These are phyloP conservation scores for Linnemannia exigua DNA, from an alignment of 192 early-diverging fungal species.

Conservation along the genomic window DNA sequence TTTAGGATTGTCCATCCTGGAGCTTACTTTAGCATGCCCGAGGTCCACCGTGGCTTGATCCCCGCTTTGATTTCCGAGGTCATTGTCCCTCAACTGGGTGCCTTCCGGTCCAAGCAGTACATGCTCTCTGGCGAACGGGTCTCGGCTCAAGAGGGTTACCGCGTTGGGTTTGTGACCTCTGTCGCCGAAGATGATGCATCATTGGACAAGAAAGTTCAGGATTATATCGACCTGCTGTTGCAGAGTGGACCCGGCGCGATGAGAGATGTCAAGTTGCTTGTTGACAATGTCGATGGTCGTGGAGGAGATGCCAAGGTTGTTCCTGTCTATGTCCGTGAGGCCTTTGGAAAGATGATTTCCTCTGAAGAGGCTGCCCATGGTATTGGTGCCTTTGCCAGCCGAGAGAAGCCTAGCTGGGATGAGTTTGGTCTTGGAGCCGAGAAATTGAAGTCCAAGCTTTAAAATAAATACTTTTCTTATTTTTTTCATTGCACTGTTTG, in stretches of 20 bases:
- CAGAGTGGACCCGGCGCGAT: conserved; percentile 66
- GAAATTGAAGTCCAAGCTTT: conserved; percentile 47
- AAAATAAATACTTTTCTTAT: neutral
- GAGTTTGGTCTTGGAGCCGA: conserved; percentile 49
- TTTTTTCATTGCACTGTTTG: neutral
- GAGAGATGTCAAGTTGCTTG: conserved; percentile 65
- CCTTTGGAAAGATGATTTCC: conserved; percentile 70
- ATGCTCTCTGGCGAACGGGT: conserved; percentile 70
- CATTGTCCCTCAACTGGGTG: conserved; percentile 69
- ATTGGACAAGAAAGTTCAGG: conserved; percentile 61
- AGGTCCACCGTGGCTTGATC: conserved; percentile 73
- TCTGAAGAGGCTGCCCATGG: conserved; percentile 73
- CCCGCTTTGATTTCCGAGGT: conserved; percentile 76
- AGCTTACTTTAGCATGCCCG: conserved; percentile 68
- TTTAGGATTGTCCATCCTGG: conserved; percentile 61
- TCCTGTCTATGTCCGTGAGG: conserved; percentile 45
- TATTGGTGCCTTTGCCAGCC: conserved; percentile 65
- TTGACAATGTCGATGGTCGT: conserved; percentile 53
- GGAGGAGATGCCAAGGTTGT: conserved; percentile 36
- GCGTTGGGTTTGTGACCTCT: conserved; percentile 51
- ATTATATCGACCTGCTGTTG: conserved; percentile 59
- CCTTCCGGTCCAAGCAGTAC: conserved; percentile 65
- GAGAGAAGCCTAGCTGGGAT: conserved; percentile 69
- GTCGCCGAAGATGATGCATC: conserved; percentile 45
- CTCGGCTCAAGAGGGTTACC: conserved; percentile 54